Base-by-base conservation (phyloP, 2,329 filamentous ascomycete genomes). In the Juglanconis oblonga region DNA sequence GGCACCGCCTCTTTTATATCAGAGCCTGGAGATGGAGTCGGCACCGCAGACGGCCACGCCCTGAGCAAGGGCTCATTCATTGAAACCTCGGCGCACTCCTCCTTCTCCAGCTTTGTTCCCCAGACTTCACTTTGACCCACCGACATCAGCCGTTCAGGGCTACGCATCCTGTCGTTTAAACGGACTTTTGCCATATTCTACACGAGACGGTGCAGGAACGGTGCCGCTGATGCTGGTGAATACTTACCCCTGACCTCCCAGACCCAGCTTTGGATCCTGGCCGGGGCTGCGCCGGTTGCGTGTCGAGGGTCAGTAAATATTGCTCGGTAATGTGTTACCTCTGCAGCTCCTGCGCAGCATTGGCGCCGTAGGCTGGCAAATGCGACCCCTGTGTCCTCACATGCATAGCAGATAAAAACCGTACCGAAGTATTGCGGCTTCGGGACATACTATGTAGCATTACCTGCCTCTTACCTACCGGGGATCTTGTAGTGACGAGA, bases 61-160 rank as follows among this genome's bases (percentile, higher is more conserved):
- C 7, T 42, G 38, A 4, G 10, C 38, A 42, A 52, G 47, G 36
- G 31, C 45, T 48, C 14, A n/a, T 24, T 38, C 13, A 47, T 11
- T 10, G 32, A 33, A 35, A 13, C 14, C 17, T n/a, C 44, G 44
- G 44, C 13, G 44, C 5, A 52, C 52, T 51, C 52, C 57, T 56
- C 52, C 57, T 53, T 52, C 52, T 47, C 44, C 44, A 33, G 13
- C 42, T 33, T 47, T 35, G 32, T 52, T 52, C 47, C 38, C 57
- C 52, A 55, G 52, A 48, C 38, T 55, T 52, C 32, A 44, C 31
- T 49, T n/a, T 52, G 57, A 49, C 57, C 57, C 57, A 59, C 57
- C 36, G 44, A 49, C 24, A 40, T 8, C 32, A 29, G 42, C 51
- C 36, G n/a, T 49, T 35, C 32, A 24, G 40, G 2, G 51, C 36